Evolutionary conservation across 2,329 filamentous ascomycete species (phyloP).

Genomic region (Ophiostoma tasmaniense): DNA sequence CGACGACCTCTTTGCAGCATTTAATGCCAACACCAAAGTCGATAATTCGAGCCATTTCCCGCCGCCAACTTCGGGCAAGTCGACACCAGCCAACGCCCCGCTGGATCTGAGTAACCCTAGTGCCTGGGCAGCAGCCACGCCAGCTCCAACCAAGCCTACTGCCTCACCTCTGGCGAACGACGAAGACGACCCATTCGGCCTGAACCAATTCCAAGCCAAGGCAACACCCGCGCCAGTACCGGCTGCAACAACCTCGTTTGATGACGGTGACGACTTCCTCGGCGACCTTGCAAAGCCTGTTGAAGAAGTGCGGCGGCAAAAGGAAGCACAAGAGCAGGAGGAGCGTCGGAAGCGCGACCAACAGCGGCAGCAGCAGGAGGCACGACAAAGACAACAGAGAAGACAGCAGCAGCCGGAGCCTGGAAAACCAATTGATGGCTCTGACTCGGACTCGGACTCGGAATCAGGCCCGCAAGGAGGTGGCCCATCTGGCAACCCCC

Average conservation of each 20-base stretch:
- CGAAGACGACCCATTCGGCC: constrained; percentile 83
- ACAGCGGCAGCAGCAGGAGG: constrained; percentile 25
- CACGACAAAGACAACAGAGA: constrained; percentile 11
- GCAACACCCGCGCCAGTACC: constrained; percentile 19
- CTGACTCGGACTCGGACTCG: constrained; percentile 39
- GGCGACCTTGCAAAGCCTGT: constrained; percentile 58
- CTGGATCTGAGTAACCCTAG: constrained; percentile 46
- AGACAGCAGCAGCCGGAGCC: constrained; percentile 37
- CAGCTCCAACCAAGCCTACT: constrained; percentile 22
- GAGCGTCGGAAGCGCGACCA: constrained; percentile 24
- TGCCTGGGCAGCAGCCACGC: constrained; percentile 37
- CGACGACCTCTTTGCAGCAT: constrained; percentile 59
- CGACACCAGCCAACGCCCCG: constrained; percentile 36
- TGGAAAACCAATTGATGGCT: constrained; percentile 47
- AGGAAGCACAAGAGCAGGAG: constrained; percentile 24
- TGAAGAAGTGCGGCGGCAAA: constrained; percentile 50
- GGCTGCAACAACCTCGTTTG: constrained; percentile 23
- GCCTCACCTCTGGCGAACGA: constrained; percentile 49
- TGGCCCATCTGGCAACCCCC: constrained; percentile 40
- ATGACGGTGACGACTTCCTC: constrained; percentile 57
- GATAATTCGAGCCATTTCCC: constrained; percentile 57
- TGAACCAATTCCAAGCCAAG: constrained; percentile 53
- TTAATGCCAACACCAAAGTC: constrained; percentile 57
- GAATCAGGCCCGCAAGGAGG: constrained; percentile 26
- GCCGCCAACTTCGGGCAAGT: constrained; percentile 39